Evolutionary conservation across 225 moss, liverwort and hornwort genomes (phyloP).

Genomic region (Pseudisothecium myosuroides): DNA sequence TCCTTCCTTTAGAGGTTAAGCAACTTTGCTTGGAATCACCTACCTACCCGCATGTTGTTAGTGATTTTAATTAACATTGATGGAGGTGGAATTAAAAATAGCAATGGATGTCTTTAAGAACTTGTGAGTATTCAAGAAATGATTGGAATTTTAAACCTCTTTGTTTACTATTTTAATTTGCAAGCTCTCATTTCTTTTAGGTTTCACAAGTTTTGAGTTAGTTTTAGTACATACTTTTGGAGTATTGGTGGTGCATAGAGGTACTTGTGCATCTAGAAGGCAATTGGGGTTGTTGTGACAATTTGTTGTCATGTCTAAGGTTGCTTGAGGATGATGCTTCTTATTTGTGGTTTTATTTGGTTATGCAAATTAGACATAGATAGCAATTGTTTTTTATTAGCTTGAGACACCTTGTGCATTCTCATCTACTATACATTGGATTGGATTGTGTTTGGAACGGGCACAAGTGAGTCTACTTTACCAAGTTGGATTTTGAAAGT

Average conservation of each 20-base stretch:
- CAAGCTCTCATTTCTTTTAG: background rate
- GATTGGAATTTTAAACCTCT: background rate
- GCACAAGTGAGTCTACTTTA: background rate
- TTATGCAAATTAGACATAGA: background rate
- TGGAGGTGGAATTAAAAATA: background rate
- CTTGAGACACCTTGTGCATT: background rate
- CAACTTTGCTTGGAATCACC: fast-evolving
- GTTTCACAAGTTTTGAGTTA: background rate
- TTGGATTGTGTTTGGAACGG: background rate
- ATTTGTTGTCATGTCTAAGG: background rate
- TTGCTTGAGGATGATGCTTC: background rate
- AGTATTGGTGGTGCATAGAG: background rate
- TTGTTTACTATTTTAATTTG: background rate
- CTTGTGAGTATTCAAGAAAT: fast-evolving
- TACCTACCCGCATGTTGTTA: background rate
- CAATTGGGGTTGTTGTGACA: background rate
- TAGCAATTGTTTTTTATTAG: background rate
- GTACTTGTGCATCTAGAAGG: background rate
- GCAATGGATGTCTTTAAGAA: background rate
- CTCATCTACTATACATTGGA: fast-evolving
- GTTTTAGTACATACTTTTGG: background rate
- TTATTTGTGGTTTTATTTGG: background rate
- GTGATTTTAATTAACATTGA: background rate
- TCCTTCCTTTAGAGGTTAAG: too few relatives aligned
- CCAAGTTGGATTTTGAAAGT: background rate